Percentiles rank a stretch among this genome's conserved stretches.
Evolutionary conservation across 1,139 yeast genomes (phyloP).

Genomic region (Diutina rugosa): DNA sequence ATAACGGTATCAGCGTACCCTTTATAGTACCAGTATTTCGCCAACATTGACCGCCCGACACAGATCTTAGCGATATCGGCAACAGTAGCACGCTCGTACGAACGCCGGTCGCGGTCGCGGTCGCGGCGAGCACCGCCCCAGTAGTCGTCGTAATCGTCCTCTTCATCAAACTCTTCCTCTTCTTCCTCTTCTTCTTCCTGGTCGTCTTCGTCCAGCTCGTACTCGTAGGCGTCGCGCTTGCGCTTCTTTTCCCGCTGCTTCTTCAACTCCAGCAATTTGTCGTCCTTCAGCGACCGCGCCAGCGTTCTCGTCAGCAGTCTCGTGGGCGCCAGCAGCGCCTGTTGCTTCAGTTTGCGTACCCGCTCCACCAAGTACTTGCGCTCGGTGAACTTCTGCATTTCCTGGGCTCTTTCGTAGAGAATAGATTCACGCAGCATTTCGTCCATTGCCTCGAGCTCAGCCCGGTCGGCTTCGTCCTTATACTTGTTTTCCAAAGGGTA

Average conservation of each 20-base stretch:
- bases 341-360: conserved; percentile 44
- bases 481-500: conserved; percentile 91
- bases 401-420: conserved; percentile 85
- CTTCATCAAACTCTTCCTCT: conserved; percentile 30
- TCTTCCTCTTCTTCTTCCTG: conserved; percentile 20
- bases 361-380: conserved; percentile 72
- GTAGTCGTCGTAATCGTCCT: conserved; percentile 19
- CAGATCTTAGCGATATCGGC: conserved; percentile 58
- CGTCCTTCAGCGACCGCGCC: conserved; percentile 19
- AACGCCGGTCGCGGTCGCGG: conserved; percentile 27
- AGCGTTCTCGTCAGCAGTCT: conserved; percentile 11
- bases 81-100: conserved; percentile 24
- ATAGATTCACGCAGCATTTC: conserved; percentile 88
- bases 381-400: conserved; percentile 78
- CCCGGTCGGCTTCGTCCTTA: conserved; percentile 71
- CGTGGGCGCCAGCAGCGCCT: conserved; percentile 13
- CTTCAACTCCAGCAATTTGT: conserved; percentile 70
- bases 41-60: conserved; percentile 66
- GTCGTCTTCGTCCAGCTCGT: conserved; percentile 12
- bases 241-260: conserved; percentile 68
- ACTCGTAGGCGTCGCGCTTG: conserved; percentile 14
- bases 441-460: conserved; percentile 55
- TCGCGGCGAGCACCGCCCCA: conserved; percentile 18
- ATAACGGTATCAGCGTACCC: conserved; percentile 57
- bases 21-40: conserved; percentile 70